These are phyloP conservation scores for Rhinocladiella similis DNA, from an alignment of 2,329 filamentous ascomycete genomes.

Conservation along the genomic window DNA sequence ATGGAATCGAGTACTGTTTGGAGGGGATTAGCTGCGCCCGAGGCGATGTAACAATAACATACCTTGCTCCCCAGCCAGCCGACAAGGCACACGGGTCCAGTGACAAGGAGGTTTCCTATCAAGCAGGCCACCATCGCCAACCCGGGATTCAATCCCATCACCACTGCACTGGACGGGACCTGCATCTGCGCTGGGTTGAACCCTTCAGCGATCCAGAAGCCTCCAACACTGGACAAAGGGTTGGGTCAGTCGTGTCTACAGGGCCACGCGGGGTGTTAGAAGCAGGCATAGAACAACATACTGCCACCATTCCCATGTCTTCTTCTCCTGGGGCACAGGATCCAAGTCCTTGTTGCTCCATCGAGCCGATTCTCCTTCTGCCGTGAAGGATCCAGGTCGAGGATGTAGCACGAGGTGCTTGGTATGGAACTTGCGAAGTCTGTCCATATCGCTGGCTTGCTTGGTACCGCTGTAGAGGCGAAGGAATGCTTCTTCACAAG, in stretches of 20 bases:
- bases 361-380: slow-evolving; percentile 4
- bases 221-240: slow-evolving; percentile 30
- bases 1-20: slow-evolving; percentile 40
- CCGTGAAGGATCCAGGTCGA: slow-evolving; percentile 1
- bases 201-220: slow-evolving; percentile 53
- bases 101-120: slow-evolving; percentile 41
- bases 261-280: not conserved
- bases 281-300: not conserved
- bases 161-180: slow-evolving; percentile 50
- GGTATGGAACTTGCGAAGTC: slow-evolving; percentile 6
- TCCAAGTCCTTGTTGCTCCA: slow-evolving; percentile 52
- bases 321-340: slow-evolving; percentile 30
- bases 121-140: slow-evolving; percentile 15
- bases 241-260: not conserved
- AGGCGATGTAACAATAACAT: slow-evolving; percentile 33
- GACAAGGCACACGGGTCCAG: slow-evolving; percentile 59
- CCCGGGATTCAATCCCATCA: slow-evolving; percentile 49
- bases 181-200: slow-evolving; percentile 58
- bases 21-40: too few relatives aligned
- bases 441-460: not conserved
- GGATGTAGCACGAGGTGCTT: slow-evolving; percentile 11
- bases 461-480: too few relatives aligned
- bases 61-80: slow-evolving; percentile 49
- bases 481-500: not conserved
- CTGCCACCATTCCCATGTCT: slow-evolving; percentile 15